Conservation (phyloP, 2,329 filamentous ascomycete genomes). For the Myriosclerotinia duriaeana region DNA sequence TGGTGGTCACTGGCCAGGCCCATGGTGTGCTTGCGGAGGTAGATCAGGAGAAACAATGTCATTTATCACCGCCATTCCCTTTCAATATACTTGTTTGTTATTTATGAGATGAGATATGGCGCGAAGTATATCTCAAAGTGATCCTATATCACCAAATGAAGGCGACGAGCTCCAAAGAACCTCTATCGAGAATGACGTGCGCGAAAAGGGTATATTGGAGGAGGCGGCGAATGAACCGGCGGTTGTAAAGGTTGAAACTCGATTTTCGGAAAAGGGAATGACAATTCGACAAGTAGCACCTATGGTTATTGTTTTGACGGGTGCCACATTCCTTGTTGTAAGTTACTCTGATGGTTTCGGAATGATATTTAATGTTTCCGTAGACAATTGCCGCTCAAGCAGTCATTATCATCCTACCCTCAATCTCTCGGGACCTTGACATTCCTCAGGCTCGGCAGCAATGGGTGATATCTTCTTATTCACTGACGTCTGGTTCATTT, state of each 20-base stretch:
- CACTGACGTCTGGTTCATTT: constrained; percentile 49
- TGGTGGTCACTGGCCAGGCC: neutral
- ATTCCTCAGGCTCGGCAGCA: constrained; percentile 38
- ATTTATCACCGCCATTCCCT: neutral
- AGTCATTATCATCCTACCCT: constrained; percentile 55
- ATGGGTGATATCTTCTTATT: constrained; percentile 42
- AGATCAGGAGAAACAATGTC: neutral
- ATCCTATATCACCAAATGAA: neutral
- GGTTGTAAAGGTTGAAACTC: constrained; percentile 18
- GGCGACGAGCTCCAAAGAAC: neutral
- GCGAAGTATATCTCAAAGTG: constrained; percentile 9
- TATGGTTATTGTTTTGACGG: constrained; percentile 34
- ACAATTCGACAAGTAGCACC: constrained; percentile 36
- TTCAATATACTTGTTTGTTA: neutral
- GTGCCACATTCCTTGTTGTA: constrained; percentile 36
- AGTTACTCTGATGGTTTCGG: neutral
- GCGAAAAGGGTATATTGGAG: constrained; percentile 8
- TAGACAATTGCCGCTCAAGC: constrained; percentile 42
- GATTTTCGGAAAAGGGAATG: constrained; percentile 27
- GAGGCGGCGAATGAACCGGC: neutral
- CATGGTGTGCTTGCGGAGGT: constrained; percentile 4
- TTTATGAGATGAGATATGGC: neutral
- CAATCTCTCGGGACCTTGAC: constrained; percentile 33
- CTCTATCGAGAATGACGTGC: constrained; percentile 7
- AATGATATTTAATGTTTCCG: neutral